Evolutionary conservation across 1,139 yeast species (phyloP).

Genomic region (Trichomonascaceae sp.): DNA sequence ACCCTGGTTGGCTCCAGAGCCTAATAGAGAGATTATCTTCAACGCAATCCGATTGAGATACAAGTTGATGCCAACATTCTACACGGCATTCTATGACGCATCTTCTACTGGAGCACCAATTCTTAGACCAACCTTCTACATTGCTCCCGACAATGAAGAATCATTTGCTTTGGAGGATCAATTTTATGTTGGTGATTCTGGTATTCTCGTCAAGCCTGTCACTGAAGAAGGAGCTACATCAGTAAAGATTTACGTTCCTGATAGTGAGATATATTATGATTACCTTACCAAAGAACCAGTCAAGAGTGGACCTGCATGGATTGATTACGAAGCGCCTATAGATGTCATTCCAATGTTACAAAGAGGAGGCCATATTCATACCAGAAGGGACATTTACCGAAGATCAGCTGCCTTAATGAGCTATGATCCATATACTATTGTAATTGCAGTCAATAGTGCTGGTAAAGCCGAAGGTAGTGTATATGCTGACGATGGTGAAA

Average conservation of each 20-base stretch:
- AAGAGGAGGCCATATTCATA: slow-evolving; percentile 71
- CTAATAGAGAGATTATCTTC: slow-evolving; percentile 59
- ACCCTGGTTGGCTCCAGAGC: slow-evolving; percentile 82
- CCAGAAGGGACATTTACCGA: slow-evolving; percentile 67
- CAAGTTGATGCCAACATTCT: slow-evolving; percentile 66
- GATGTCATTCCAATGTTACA: slow-evolving; percentile 65
- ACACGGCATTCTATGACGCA: slow-evolving; percentile 71
- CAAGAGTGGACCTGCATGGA: slow-evolving; percentile 35
- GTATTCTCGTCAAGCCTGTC: slow-evolving; percentile 77
- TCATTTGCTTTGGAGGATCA: slow-evolving; percentile 70
- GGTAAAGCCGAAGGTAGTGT: slow-evolving; percentile 51
- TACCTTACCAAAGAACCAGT: slow-evolving; percentile 52
- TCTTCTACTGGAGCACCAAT: slow-evolving; percentile 62
- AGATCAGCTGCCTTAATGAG: slow-evolving; percentile 73
- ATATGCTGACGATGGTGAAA: slow-evolving; percentile 84
- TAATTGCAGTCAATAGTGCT: slow-evolving; percentile 47
- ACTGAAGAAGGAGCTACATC: slow-evolving; percentile 47
- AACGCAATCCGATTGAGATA: slow-evolving; percentile 72
- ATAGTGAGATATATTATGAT: slow-evolving; percentile 39
- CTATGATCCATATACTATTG: slow-evolving; percentile 76
- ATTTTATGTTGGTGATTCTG: slow-evolving; percentile 69
- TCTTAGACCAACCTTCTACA: slow-evolving; percentile 69
- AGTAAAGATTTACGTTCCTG: slow-evolving; percentile 55
- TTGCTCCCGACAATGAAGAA: slow-evolving; percentile 46
- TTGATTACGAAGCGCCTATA: slow-evolving; percentile 42